Evolutionary conservation across 768 basidiomycete genomes (phyloP).

Genomic region (Termitomyces sp.): DNA sequence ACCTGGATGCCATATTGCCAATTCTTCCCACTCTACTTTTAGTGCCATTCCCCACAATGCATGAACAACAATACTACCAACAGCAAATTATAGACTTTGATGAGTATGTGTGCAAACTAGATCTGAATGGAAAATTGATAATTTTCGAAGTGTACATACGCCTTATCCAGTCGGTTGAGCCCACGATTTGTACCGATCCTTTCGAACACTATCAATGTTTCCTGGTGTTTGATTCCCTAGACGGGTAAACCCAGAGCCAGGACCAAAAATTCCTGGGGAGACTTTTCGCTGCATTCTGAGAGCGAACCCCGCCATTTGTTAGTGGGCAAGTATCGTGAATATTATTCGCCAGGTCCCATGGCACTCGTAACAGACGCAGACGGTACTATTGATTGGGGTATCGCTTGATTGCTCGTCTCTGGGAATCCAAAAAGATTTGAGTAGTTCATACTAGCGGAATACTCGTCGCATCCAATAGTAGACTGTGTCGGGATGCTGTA

Average conservation of each 20-base stretch:
- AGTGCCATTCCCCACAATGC: background rate
- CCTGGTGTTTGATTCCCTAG: background rate
- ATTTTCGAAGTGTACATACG: background rate
- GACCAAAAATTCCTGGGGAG: background rate
- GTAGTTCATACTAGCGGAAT: slow-evolving; percentile 8
- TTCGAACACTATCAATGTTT: background rate
- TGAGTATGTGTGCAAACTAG: background rate
- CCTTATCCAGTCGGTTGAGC: background rate
- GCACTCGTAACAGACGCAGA: background rate
- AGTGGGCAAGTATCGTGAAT: background rate
- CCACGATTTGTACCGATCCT: background rate
- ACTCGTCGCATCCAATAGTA: slow-evolving; percentile 4
- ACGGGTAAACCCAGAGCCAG: background rate
- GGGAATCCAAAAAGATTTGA: background rate
- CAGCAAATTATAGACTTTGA: background rate
- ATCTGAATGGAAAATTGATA: background rate
- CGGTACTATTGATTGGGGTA: background rate
- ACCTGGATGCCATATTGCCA: background rate
- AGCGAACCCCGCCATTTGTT: no score
- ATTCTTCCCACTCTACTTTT: background rate
- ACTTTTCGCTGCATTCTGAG: background rate
- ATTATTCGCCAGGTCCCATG: background rate
- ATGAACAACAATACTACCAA: background rate
- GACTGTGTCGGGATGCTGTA: background rate
- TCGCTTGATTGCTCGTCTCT: background rate